phyloP scores from a whole-genome alignment of 352 stramenopile species.

The Globisporangium emineosum region DNA sequence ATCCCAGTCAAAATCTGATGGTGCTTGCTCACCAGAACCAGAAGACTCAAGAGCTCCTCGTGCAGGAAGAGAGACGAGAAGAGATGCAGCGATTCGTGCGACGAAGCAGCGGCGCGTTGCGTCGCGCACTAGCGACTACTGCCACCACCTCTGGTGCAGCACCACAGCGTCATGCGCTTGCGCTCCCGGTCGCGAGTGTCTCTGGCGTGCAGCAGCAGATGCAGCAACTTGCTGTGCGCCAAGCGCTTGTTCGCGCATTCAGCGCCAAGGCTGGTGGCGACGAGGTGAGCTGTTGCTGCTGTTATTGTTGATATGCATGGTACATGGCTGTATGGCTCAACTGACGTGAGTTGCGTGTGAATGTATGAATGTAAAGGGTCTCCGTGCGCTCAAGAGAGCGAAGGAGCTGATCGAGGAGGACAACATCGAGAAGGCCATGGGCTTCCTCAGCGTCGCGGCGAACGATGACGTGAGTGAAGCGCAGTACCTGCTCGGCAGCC shows the following conservation, averaged over 20 bases:
- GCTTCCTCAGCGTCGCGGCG: constrained; percentile 52
- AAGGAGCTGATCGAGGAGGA: constrained; percentile 56
- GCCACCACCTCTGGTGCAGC: background rate
- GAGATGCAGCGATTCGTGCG: constrained; percentile 13
- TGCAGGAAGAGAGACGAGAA: background rate
- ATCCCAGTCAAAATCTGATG: constrained; percentile 1
- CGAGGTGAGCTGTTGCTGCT: constrained; percentile 3
- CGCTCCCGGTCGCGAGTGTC: background rate
- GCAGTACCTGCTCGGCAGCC: constrained; percentile 67
- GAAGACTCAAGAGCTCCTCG: background rate
- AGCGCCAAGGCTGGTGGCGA: constrained; percentile 15
- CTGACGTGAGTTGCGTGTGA: background rate
- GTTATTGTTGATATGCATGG: background rate
- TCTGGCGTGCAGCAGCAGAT: background rate
- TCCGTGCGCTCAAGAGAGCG: constrained; percentile 52
- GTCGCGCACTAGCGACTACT: constrained; percentile 1
- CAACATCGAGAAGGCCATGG: constrained; percentile 58
- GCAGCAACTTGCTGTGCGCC: background rate
- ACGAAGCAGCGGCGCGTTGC: background rate
- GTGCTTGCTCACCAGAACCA: background rate
- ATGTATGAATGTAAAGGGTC: constrained; percentile 20
- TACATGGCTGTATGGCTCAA: background rate
- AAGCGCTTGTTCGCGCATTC: constrained; percentile 17
- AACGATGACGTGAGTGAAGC: constrained; percentile 64
- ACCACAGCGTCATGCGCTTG: background rate